Base-by-base conservation (phyloP, 2,329 filamentous ascomycete genomes). In the Elsinoe batatas region DNA sequence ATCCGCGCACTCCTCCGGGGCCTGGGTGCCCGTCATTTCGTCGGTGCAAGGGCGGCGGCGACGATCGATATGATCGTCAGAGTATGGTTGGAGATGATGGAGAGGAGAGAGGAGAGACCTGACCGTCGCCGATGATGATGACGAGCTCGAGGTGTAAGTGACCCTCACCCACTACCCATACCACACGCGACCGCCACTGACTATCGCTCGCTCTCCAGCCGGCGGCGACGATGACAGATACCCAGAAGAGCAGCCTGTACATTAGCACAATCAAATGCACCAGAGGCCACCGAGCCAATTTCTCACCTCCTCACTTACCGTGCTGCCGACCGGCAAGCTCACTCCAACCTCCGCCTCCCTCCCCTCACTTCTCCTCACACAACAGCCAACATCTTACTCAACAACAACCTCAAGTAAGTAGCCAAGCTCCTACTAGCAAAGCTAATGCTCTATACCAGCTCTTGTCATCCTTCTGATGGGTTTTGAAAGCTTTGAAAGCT, bases 61-160 rank as follows among this genome's bases (percentile, higher is more conserved):
- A 35, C 44, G 44, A 49, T 49, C 12, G 13, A 49, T 22, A 49
- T 49, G 44, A 33, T 49, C 44, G 40, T 44, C 18, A 44, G 40
- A 44, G 40, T 26, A 26, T 44, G 40, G 40, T 35, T 3, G 10
- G 44, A 33, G 44, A 35, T 49, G 26, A 49, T 49, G 44, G 11
- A 30, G 30, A 30, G 33, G 44, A 49, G 44, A 18, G 30, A 49
- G 26, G 44, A 49, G 26, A 49, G 15, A 35, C 15, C 26, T 33
- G n/a, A 11, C 26, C 12, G 44, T 35, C 26, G 44, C 26, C 13
- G 15, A 33, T 33, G 44, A 33, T 17, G n/a, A 15, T 11, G 26
- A 49, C 13, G 17, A n/a, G 22, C 10, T 30, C 7, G 26, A 49
- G 44, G 10, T 49, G 44, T 49, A 49, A 35, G 44, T 49, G 6